Percentiles rank a stretch among this genome's conserved stretches.
Conservation (phyloP, 2,329 filamentous ascomycete genomes). For the Stenocarpella maydis region DNA sequence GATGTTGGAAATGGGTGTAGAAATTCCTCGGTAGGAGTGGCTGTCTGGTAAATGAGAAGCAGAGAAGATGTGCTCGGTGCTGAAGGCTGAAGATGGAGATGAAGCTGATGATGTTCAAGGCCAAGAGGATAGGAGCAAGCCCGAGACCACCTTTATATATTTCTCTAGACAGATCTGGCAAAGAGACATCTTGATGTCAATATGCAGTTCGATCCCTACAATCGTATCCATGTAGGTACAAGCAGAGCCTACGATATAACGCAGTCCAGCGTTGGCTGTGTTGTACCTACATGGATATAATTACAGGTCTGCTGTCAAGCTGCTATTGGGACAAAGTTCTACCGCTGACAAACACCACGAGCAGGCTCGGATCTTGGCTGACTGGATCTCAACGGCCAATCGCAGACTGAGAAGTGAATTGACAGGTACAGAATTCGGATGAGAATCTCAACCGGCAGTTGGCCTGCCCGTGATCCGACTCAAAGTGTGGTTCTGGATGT, state of each 20-base stretch:
- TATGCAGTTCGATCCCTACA: no score
- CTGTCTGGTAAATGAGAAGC: background rate
- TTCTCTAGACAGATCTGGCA: background rate
- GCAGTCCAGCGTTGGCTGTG: no score
- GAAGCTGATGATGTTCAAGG: background rate
- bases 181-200: background rate
- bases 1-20: background rate
- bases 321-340: background rate
- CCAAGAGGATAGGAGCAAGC: background rate
- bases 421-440: background rate
- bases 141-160: background rate
- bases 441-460: conserved; percentile 6
- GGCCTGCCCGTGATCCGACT: background rate
- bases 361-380: background rate
- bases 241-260: no score
- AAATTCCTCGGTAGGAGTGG: background rate
- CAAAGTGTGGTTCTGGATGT: background rate
- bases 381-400: conserved; percentile 7
- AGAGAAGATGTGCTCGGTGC: background rate
- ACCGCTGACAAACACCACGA: background rate
- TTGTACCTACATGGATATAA: no score
- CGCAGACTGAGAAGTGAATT: background rate
- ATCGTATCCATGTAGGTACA: no score
- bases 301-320: background rate
- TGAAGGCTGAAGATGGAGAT: background rate